A percentile compares a stretch with the other conserved stretches of the same genome.
Conservation (phyloP, 495 filamentous ascomycete genomes). For the Penicillium robsamsonii region DNA sequence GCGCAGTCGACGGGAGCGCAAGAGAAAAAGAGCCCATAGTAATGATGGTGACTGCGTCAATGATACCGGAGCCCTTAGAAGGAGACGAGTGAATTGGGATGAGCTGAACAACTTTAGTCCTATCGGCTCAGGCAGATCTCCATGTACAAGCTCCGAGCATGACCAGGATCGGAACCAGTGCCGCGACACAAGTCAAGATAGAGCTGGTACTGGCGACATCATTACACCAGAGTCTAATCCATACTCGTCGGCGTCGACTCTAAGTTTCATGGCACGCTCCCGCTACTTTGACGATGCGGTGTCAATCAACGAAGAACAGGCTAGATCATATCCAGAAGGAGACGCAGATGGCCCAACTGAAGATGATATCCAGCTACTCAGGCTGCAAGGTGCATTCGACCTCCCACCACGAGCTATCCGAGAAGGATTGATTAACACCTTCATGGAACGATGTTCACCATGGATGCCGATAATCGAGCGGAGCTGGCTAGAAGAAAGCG, state of each 20-base stretch:
- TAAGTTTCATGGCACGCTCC: constrained; percentile 25
- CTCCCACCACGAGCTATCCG: constrained; percentile 25
- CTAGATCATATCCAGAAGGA: constrained; percentile 16
- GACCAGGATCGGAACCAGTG: background rate
- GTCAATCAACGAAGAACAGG: constrained; percentile 21
- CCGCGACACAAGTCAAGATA: background rate
- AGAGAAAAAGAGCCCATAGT: constrained; percentile 14
- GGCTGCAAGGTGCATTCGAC: constrained; percentile 27
- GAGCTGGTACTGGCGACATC: background rate
- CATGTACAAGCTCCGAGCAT: background rate
- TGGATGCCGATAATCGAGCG: constrained; percentile 32
- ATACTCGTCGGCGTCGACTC: constrained; percentile 18
- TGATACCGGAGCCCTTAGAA: constrained; percentile 1
- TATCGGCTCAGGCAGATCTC: background rate
- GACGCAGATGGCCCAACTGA: constrained; percentile 23
- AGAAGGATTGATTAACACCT: constrained; percentile 27
- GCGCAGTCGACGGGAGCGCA: constrained; percentile 21
- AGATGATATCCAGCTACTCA: constrained; percentile 25
- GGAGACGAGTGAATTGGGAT: constrained; percentile 1
- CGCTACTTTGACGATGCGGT: constrained; percentile 26
- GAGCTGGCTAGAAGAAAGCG: constrained; percentile 25
- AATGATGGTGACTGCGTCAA: background rate
- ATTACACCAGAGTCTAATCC: constrained; percentile 16
- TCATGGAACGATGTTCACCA: constrained; percentile 27
- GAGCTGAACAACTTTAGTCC: background rate